Conservation (phyloP, 352 stramenopile genomes). For the Pythium aristosporum region DNA sequence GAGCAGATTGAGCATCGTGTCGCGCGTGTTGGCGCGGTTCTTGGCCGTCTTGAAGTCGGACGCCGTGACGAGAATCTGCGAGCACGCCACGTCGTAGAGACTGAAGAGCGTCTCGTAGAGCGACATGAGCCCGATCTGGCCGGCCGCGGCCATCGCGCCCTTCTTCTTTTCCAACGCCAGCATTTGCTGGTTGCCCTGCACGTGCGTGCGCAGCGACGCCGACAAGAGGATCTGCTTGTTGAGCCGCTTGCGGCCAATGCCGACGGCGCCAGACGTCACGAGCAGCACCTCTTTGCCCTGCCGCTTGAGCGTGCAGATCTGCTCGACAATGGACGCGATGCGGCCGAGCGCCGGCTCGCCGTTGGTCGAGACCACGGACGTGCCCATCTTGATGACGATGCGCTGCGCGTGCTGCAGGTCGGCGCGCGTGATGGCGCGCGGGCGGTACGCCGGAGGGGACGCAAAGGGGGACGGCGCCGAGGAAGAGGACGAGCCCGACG, state of each 20-base stretch:
- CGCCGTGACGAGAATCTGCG: conserved; percentile 87
- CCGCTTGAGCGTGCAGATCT: conserved; percentile 92
- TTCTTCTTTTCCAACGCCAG: conserved; percentile 89
- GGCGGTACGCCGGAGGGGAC: background rate
- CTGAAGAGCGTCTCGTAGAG: conserved; percentile 97
- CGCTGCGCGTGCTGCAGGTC: conserved; percentile 80
- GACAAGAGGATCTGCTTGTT: conserved; percentile 93
- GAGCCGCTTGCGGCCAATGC: conserved; percentile 91
- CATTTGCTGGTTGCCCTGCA: conserved; percentile 89
- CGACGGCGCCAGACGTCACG: conserved; percentile 91
- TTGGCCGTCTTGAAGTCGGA: conserved; percentile 84
- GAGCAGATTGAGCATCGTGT: conserved; percentile 92
- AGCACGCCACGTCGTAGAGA: conserved; percentile 93
- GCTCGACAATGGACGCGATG: conserved; percentile 91
- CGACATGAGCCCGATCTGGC: conserved; percentile 98
- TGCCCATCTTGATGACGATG: conserved; percentile 96
- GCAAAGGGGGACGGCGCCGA: background rate
- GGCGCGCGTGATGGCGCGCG: conserved; percentile 53
- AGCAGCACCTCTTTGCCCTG: conserved; percentile 89
- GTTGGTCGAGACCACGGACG: conserved; percentile 93
- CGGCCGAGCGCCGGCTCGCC: conserved; percentile 90
- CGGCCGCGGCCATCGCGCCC: conserved; percentile 87
- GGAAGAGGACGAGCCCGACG: background rate
- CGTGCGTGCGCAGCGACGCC: conserved; percentile 82
- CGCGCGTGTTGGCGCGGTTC: conserved; percentile 81